Base-by-base conservation (phyloP, 164 flowering plant species). In the Nymphaea colorata region DNA sequence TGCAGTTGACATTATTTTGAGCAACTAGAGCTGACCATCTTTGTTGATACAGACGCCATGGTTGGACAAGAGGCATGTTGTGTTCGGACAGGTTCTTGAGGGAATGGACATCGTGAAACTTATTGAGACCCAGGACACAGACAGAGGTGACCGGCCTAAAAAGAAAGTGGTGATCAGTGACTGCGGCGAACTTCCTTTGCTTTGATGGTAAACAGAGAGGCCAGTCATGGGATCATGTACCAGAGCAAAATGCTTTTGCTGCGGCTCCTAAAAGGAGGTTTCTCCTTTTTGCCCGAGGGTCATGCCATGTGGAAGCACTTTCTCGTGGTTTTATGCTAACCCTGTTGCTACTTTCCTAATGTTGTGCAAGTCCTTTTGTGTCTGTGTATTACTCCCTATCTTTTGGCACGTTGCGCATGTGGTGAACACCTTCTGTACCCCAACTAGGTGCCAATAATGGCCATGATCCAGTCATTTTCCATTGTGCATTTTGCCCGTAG, bases 11-110 rank as follows among this genome's bases (percentile, higher is more conserved):
- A 55, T 55, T 55, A 55, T 55, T 55, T 8, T 55, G 1, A 8
- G 10, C 16, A 8, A 5, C 12, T 44, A 4, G 41, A 16, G 57
- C 4, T 64, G 41, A 44, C 36, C 12, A 53, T 59, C 25, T 41
- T 8, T 6, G 16, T n/a, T 60, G 47, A 67, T 81, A 74, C 92
- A 91, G 99, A 90, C 99, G 14, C 87, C 93, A 41, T 94, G 99
- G 99, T 80, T 94, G 73, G 99, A 94, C 77, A 79, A 82, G 77
- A 85, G 92, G 83, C 98, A 94, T 69, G 99, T 94, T 17, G 99
- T 94, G 43, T 90, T 94, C 18, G 98, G 98, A 59, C 97, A 94
- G 82, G 94, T 94, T 43, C 67, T 90, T 77, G 99, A 94, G 76
- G 98, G 99, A 72, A 86, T 94, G 91, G 96, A 91, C 67, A 69